phyloP scores from a whole-genome alignment of 305 asterid genomes.

The Fraxinus baroniana region DNA sequence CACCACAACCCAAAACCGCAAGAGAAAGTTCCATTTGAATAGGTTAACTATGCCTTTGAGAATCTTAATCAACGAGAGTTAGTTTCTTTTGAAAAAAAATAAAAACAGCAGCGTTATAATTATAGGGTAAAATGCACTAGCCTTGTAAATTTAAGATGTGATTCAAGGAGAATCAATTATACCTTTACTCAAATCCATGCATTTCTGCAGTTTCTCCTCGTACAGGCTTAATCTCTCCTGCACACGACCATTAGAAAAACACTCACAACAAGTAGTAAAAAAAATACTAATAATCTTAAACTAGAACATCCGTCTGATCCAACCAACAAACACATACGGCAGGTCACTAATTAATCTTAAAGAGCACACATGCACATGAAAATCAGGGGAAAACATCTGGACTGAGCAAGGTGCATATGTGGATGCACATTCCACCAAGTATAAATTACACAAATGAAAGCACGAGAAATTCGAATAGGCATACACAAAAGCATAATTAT shows the following conservation, averaged over 20 bases:
- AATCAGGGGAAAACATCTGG: background rate
- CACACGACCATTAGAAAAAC: constrained; percentile 17
- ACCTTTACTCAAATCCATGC: constrained; percentile 74
- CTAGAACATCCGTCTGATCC: background rate
- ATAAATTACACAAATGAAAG: background rate
- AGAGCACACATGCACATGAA: background rate
- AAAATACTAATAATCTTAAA: constrained; percentile 13
- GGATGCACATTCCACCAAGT: constrained; percentile 7
- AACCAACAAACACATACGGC: constrained; percentile 9
- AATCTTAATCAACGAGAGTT: background rate
- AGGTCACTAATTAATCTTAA: background rate
- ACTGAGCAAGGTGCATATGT: background rate
- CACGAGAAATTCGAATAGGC: background rate
- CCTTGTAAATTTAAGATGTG: constrained; percentile 3
- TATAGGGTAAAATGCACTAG: background rate
- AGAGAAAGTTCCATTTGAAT: constrained; percentile 7
- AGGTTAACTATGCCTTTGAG: background rate
- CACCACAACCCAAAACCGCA: background rate
- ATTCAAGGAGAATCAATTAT: constrained; percentile 20
- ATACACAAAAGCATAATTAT: background rate
- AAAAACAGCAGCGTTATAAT: background rate
- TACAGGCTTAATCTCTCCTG: constrained; percentile 83
- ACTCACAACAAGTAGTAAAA: constrained; percentile 2
- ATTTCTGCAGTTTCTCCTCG: constrained; percentile 71
- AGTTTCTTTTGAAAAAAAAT: background rate